phyloP scores from a whole-genome alignment of 495 filamentous ascomycete genomes.

The Symbiotaphrina buchneri region DNA sequence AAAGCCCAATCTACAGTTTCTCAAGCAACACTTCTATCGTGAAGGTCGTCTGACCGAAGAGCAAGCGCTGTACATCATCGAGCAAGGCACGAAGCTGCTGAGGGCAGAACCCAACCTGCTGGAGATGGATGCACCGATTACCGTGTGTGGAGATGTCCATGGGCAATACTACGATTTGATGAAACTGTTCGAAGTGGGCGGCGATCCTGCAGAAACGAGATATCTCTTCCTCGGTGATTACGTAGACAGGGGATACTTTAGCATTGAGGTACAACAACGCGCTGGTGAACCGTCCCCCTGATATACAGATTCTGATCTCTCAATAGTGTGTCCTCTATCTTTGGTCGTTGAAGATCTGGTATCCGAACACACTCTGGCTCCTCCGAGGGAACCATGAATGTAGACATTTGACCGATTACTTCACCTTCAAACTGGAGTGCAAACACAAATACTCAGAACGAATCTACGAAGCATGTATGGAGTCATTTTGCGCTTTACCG shows the following conservation, averaged over 20 bases:
- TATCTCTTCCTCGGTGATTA: constrained; percentile 97
- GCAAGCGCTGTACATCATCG: constrained; percentile 88
- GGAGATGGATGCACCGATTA: constrained; percentile 99
- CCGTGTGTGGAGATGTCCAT: constrained; percentile 97
- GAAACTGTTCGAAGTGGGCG: constrained; percentile 98
- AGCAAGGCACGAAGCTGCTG: constrained; percentile 61
- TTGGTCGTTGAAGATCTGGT: constrained; percentile 98
- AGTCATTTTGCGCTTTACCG: constrained; percentile 86
- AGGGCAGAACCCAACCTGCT: constrained; percentile 80
- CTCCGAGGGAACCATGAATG: constrained; percentile 97
- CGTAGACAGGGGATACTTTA: constrained; percentile 95
- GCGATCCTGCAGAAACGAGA: constrained; percentile 84
- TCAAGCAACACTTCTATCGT: constrained; percentile 96
- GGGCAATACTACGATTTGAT: constrained; percentile 98
- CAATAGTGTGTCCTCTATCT: constrained; percentile 81
- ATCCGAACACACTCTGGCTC: constrained; percentile 91
- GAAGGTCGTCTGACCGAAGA: constrained; percentile 94
- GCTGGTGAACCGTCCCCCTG: constrained; percentile 2
- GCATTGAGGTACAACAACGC: constrained; percentile 49
- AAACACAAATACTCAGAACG: constrained; percentile 96
- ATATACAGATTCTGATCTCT: no score
- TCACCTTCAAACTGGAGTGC: constrained; percentile 98
- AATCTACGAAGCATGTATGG: constrained; percentile 95
- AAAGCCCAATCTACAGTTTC: constrained; percentile 81
- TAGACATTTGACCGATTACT: constrained; percentile 95